Evolutionary conservation across 306 rosid genomes (phyloP), one percentile per base, ranked within the genome.

Genomic region (Quillaja saponaria): DNA sequence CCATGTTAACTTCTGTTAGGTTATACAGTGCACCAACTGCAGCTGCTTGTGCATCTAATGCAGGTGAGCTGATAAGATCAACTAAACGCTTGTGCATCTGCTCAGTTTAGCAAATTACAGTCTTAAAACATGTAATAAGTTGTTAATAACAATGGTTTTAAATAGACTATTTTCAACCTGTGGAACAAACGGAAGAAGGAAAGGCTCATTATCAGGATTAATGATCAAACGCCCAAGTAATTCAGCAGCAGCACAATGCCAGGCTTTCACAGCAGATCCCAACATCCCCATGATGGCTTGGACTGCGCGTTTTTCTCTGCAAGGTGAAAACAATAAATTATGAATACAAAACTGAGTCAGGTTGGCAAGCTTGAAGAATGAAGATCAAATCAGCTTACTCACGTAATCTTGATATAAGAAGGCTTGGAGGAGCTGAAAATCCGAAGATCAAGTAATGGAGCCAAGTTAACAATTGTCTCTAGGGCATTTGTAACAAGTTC

Each of bases 191-290:
- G 95, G 89, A 61, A 85, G 91, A 70, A 94, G 80, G 71, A 94
- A 87, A 34, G 90, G 95, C 66, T 89, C 99, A 19, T 89, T 94
- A 60, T 94, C 99, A 8, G 99, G 97, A 81, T 87, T 89, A 71
- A 94, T 89, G 63, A 89, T 76, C 80, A 94, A 78, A 64, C 99
- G 99, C 62, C 97, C 99, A 19, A 94, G 88, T 70, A 94, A 75
- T 78, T 94, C 99, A 12, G 97, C 95, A 55, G 95, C 87, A 28
- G 91, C 89, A 75, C 99, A 89, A 71, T 89, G 94, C 99, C 99
- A 94, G 50, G 87, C 90, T 81, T 83, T 94, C 64, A 89, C 87
- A 1, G 87, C 21, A 66, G 96, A 89, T 55, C 78, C 95, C 64
- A 94, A 72, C 84, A 94, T 84, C 34, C 99, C 97, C 91, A 94